phyloP scores from a whole-genome alignment of 495 filamentous ascomycete genomes.

The Hapsidospora chrysogenum region DNA sequence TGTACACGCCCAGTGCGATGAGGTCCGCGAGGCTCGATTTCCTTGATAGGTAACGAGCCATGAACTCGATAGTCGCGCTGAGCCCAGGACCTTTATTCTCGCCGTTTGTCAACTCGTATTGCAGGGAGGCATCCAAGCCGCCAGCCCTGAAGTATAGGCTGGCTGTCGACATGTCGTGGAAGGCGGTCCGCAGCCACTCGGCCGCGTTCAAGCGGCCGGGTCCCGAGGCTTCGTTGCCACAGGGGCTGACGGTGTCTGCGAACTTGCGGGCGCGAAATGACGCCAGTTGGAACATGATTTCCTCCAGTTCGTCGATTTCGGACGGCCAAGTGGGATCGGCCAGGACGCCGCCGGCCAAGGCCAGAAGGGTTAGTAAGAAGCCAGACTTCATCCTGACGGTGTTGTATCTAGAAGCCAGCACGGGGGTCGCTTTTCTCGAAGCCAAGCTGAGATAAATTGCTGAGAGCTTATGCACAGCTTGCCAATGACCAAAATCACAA shows the following conservation, averaged over 20 bases:
- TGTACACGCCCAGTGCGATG: constrained; percentile 40
- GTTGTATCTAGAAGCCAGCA: too few relatives aligned
- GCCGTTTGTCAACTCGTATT: constrained; percentile 36
- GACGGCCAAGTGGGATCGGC: constrained; percentile 44
- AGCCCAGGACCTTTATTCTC: constrained; percentile 45
- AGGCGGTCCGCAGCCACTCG: constrained; percentile 44
- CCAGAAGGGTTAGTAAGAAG: constrained; percentile 14
- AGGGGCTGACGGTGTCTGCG: constrained; percentile 38
- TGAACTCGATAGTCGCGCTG: constrained; percentile 36
- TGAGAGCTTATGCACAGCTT: too few relatives aligned
- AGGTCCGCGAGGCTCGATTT: constrained; percentile 36
- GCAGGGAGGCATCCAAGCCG: constrained; percentile 42
- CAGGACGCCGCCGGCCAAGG: constrained; percentile 11
- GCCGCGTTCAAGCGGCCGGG: constrained; percentile 38
- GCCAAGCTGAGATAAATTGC: too few relatives aligned
- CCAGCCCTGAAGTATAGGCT: constrained; percentile 30
- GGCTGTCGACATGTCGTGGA: constrained; percentile 46
- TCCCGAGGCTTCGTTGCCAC: constrained; percentile 34
- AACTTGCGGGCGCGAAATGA: constrained; percentile 36
- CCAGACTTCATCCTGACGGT: constrained; percentile 15
- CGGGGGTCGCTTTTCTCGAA: too few relatives aligned
- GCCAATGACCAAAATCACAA: too few relatives aligned
- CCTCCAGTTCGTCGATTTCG: constrained; percentile 42
- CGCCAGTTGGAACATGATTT: constrained; percentile 40
- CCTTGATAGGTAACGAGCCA: constrained; percentile 32